Evolutionary conservation across 495 filamentous ascomycete genomes (phyloP).

Genomic region (Trichoderma orchidacearum): DNA sequence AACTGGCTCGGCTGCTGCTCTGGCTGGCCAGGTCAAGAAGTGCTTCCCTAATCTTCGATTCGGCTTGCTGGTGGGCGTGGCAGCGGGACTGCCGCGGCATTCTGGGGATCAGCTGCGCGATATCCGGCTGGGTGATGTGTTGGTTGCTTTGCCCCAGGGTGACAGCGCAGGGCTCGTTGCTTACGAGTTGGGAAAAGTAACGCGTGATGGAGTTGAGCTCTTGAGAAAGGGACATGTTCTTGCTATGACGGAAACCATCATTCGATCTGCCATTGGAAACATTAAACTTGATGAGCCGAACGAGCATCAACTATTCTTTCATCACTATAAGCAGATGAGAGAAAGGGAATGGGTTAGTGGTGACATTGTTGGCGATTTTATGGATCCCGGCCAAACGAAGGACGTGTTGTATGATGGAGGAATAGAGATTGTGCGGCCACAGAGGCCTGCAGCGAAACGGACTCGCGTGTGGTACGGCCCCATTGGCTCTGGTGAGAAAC

Average conservation of each 20-base stretch:
- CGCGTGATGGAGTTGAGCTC: constrained; percentile 9
- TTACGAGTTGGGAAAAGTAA: constrained; percentile 17
- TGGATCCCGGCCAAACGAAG: constrained; percentile 13
- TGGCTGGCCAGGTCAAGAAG: constrained; percentile 22
- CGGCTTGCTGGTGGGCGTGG: constrained; percentile 22
- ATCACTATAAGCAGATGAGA: constrained; percentile 11
- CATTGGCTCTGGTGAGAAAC: constrained; percentile 16
- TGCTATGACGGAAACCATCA: constrained; percentile 10
- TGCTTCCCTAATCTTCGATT: constrained; percentile 25
- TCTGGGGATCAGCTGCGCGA: constrained; percentile 12
- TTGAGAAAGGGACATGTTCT: constrained; percentile 10
- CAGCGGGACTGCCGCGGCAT: constrained; percentile 14
- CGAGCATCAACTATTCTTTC: constrained; percentile 6
- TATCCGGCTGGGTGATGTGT: constrained; percentile 27
- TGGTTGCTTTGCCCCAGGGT: constrained; percentile 13
- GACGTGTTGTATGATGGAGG: constrained; percentile 8
- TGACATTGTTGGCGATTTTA: constrained; percentile 8
- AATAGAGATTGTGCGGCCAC: constrained; percentile 2
- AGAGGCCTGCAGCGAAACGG: constrained; percentile 7
- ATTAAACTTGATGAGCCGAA: constrained; percentile 7
- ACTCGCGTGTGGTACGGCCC: constrained; percentile 15
- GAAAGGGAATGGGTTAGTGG: too few species aligned
- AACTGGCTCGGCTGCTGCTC: constrained; percentile 20
- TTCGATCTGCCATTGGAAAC: constrained; percentile 12
- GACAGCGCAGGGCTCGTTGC: constrained; percentile 9